Evolutionary conservation across 2,329 filamentous ascomycete genomes (phyloP), one percentile per base, ranked within the genome.

Genomic region (Colletotrichum gloeosporioides): DNA sequence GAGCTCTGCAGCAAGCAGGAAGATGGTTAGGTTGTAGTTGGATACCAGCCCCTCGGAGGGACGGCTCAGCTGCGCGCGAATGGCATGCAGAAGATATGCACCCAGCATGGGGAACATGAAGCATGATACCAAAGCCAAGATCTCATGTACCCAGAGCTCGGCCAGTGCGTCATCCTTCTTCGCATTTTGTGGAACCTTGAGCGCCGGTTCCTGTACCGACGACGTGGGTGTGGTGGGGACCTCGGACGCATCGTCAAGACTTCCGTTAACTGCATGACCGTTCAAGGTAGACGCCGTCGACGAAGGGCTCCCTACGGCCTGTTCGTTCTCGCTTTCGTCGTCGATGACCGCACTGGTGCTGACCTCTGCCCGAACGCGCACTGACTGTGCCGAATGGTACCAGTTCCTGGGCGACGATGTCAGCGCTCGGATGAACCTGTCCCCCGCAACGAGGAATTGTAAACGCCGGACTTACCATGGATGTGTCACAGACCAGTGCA

Each of bases 1-100:
- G 32, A 98, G 88, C 85, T 99, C 96, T 5, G 96, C 95, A 1
- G 94, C 95, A 22, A 98, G 89, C 4, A 98, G 88, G 84, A 98
- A 99, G 69, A 99, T 95, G 15, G 94, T 96, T 71, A 99, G 89
- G 83, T 98, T 98, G 86, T 96, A 98, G 84, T 98, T 95, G 6
- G 95, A 98, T 8, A 99, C 93, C 13, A 99, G 88, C 2, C 95
- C 95, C 83, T 98, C 96, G 0, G 95, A 96, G 0, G 95, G 95
- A 3, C 95, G 90, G 29, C 94, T 96, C 22, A 99, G 91, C 80
- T 96, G 95, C 10, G 90, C 90, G 67, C 96, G 92, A 75, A 98
- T 94, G 25, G 92, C 88, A 82, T 98, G 96, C 13, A 99, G 88
- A 53, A 98, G 87, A 85, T 94, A 97, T 32, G 96, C 95, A n/a